These are phyloP conservation scores for Solanum rostratum DNA, from an alignment of 257 asterid genomes.

Conservation along the genomic window DNA sequence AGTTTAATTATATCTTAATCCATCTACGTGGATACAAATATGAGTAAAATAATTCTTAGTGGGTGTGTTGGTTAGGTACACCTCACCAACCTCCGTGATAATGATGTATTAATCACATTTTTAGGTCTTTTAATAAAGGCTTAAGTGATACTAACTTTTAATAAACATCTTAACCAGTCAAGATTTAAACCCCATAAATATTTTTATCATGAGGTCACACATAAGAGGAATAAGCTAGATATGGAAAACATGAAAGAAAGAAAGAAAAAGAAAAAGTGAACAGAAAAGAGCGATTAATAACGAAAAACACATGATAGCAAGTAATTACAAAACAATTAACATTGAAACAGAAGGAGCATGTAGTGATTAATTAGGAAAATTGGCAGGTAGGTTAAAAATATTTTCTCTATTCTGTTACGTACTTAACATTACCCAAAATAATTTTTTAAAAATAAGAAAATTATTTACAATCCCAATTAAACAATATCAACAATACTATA, in stretches of 20 bases:
- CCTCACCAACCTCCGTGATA: constrained; percentile 25
- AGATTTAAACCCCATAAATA: too few species aligned
- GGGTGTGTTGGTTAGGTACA: constrained; percentile 6
- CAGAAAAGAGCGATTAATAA: too few species aligned
- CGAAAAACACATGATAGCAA: too few species aligned
- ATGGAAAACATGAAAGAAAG: too few species aligned
- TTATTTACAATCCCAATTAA: neutral
- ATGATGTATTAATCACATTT: constrained; percentile 3
- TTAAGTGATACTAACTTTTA: too few species aligned
- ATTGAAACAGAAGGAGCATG: neutral
- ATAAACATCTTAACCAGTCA: too few species aligned
- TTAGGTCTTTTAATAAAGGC: neutral
- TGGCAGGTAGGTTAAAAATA: neutral
- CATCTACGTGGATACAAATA: neutral
- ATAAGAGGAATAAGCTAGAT: too few species aligned
- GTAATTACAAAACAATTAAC: too few species aligned
- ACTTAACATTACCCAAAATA: neutral
- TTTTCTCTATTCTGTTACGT: neutral
- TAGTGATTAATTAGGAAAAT: neutral
- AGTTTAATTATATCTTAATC: neutral
- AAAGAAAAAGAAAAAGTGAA: too few species aligned
- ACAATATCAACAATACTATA: neutral
- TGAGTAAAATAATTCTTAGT: neutral
- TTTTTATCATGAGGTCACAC: too few species aligned
- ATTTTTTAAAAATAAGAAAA: too few species aligned